Conservation (phyloP, 306 rosid genomes). For the Hippophae tibetana region DNA sequence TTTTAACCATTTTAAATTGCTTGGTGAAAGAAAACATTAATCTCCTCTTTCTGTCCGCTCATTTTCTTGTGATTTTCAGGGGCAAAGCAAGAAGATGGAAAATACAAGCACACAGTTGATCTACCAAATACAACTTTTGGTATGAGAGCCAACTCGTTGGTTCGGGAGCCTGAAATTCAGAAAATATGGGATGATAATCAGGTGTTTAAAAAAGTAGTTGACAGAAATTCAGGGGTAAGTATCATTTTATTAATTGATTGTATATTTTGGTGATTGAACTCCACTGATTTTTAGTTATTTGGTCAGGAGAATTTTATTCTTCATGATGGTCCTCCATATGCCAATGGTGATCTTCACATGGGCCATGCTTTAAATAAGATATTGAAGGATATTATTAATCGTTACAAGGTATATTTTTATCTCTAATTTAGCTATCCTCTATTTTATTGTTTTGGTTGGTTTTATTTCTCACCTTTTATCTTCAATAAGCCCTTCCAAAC, state of each 20-base stretch:
- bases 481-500: neutral
- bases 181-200: constrained; percentile 86
- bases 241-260: constrained; percentile 12
- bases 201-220: constrained; percentile 62
- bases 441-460: constrained; percentile 7
- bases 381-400: constrained; percentile 90
- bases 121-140: constrained; percentile 89
- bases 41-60: constrained; percentile 19
- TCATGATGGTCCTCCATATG: constrained; percentile 97
- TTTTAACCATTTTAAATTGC: constrained; percentile 2
- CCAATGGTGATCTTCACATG: constrained; percentile 98
- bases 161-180: constrained; percentile 90
- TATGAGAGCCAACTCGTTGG: constrained; percentile 77
- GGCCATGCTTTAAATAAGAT: constrained; percentile 94
- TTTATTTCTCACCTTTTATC: neutral
- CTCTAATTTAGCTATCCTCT: constrained; percentile 10
- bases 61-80: constrained; percentile 39
- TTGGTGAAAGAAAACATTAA: neutral
- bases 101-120: constrained; percentile 94
- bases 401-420: constrained; percentile 61
- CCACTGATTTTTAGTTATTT: constrained; percentile 20
- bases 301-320: constrained; percentile 73
- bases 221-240: constrained; percentile 76
- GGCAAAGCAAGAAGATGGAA: constrained; percentile 70
- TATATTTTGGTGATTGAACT: constrained; percentile 13